Evolutionary conservation across 768 basidiomycete genomes (phyloP).

Genomic region (Podaxis sp.): DNA sequence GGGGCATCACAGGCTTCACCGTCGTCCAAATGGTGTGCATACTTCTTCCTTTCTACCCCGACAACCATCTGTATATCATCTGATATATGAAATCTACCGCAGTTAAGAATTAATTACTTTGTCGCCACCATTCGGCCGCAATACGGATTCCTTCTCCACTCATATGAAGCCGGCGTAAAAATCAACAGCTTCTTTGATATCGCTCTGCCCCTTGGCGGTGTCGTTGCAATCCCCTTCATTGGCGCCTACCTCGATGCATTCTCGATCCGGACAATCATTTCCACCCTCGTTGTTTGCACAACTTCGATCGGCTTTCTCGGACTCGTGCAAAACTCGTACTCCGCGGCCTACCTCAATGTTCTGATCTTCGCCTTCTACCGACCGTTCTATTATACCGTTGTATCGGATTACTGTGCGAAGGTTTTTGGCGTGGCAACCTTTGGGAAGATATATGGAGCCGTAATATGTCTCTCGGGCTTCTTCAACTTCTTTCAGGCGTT

Average conservation of each 20-base stretch:
- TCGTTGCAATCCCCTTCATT: conserved; percentile 1
- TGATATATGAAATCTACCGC: neutral
- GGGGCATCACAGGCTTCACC: conserved; percentile 2
- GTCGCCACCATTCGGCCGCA: conserved; percentile 3
- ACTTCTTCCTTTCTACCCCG: neutral
- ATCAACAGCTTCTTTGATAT: conserved; percentile 1
- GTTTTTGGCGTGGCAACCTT: conserved; percentile 5
- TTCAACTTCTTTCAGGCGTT: neutral
- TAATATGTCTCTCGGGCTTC: neutral
- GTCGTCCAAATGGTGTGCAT: neutral
- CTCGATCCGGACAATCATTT: neutral
- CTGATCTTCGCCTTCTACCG: conserved; percentile 1
- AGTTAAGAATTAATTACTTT: conserved; percentile 7
- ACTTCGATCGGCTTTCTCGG: conserved; percentile 5
- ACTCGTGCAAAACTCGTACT: neutral
- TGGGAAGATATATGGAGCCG: conserved; percentile 2
- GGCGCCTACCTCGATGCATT: conserved; percentile 5
- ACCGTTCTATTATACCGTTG: conserved; percentile 5
- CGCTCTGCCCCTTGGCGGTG: neutral
- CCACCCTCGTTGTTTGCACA: neutral
- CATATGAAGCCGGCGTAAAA: neutral
- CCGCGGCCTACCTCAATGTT: conserved; percentile 2
- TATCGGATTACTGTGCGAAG: conserved; percentile 2
- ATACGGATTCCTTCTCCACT: conserved; percentile 6
- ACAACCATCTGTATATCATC: neutral